Conservation (phyloP, 1,284 basidiomycete genomes). For the Ceratobasidium sp. region DNA sequence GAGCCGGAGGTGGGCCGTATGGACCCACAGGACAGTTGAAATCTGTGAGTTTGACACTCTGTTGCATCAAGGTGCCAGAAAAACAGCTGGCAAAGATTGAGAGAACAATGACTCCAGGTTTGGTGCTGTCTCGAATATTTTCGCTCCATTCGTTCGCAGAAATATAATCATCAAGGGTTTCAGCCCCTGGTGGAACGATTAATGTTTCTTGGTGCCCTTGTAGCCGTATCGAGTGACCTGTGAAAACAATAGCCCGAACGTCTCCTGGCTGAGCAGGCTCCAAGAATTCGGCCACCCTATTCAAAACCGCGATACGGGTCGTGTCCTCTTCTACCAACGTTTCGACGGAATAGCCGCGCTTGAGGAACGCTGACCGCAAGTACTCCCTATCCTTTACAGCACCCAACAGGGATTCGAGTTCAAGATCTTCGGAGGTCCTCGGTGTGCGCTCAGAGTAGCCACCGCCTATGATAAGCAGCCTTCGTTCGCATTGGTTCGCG, state of each 20-base stretch:
- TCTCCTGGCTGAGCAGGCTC: constrained; percentile 8
- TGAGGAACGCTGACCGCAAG: constrained; percentile 6
- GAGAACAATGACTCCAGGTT: constrained; percentile 30
- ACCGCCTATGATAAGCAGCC: constrained; percentile 33
- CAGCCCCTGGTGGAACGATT: neutral
- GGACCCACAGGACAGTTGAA: neutral
- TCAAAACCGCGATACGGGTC: neutral
- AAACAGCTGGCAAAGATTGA: constrained; percentile 31
- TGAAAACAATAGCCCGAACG: constrained; percentile 33
- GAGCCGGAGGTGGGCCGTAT: no score
- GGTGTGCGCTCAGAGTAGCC: neutral
- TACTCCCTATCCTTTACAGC: constrained; percentile 10
- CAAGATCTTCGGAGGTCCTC: neutral
- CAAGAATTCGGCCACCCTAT: constrained; percentile 10
- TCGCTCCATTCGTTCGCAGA: neutral
- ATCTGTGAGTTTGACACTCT: constrained; percentile 12
- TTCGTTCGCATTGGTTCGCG: neutral
- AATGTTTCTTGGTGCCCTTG: neutral
- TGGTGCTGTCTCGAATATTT: neutral
- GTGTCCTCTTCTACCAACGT: neutral
- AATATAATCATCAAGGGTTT: neutral
- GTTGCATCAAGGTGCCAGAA: constrained; percentile 17
- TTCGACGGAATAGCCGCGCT: constrained; percentile 3
- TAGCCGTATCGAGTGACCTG: neutral
- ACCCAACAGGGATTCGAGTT: neutral